A percentile compares a stretch with the other conserved stretches of the same genome.
phyloP scores from a whole-genome alignment of 1,139 yeast genomes.

The Taphrina wiesneri region DNA sequence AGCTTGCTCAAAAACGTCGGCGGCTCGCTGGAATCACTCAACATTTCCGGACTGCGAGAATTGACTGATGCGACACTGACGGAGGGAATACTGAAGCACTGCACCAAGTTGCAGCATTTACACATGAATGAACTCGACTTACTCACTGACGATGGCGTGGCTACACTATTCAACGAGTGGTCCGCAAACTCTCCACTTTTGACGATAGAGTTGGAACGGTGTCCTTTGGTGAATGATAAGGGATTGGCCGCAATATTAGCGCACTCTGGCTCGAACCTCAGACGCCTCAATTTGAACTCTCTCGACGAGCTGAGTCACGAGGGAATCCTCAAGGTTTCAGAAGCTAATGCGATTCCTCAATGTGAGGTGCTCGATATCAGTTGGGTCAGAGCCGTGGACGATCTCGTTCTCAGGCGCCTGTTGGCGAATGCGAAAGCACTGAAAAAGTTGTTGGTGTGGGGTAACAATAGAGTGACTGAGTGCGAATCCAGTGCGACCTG shows the following conservation, averaged over 20 bases:
- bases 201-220: conserved; percentile 64
- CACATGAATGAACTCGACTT: conserved; percentile 70
- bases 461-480: conserved; percentile 31
- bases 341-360: conserved; percentile 6
- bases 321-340: conserved; percentile 52
- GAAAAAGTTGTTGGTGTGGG: conserved; percentile 34
- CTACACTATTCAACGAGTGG: conserved; percentile 58
- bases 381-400: conserved; percentile 35
- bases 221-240: conserved; percentile 62
- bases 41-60: conserved; percentile 51
- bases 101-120: conserved; percentile 60
- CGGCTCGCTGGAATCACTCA: conserved; percentile 58
- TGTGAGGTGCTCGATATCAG: conserved; percentile 33
- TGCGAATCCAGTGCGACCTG: conserved; percentile 10
- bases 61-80: conserved; percentile 71
- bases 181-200: conserved; percentile 60
- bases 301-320: conserved; percentile 58
- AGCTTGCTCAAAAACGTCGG: conserved; percentile 37
- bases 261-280: conserved; percentile 68
- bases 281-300: conserved; percentile 71
- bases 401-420: conserved; percentile 26
- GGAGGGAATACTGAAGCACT: conserved; percentile 59
- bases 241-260: conserved; percentile 61
- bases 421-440: conserved; percentile 20
- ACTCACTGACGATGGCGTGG: conserved; percentile 71